phyloP scores from a whole-genome alignment of 805 yeast species.

The Wickerhamiella kurtzmanii region DNA sequence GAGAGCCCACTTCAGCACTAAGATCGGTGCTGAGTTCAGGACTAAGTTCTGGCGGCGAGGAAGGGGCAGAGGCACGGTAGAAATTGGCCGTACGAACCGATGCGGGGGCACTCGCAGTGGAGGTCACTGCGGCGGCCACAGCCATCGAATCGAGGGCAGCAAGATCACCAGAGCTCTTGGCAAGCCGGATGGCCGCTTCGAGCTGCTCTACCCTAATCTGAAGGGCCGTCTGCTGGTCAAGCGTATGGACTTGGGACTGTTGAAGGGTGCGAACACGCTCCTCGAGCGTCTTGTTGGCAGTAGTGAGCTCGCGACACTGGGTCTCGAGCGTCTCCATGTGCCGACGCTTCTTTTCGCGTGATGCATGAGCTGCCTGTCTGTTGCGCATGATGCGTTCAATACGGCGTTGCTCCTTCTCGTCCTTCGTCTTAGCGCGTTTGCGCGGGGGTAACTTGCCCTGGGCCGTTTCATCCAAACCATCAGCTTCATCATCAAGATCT shows the following conservation, averaged over 20 bases:
- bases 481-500: neutral
- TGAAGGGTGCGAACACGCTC: constrained; percentile 11
- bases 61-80: neutral
- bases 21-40: too few species aligned
- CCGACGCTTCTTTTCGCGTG: constrained; percentile 88
- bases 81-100: neutral
- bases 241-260: constrained; percentile 10
- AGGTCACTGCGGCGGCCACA: neutral
- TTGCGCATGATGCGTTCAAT: constrained; percentile 86
- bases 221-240: constrained; percentile 7
- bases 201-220: constrained; percentile 16
- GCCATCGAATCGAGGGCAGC: constrained; percentile 5
- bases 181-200: constrained; percentile 16
- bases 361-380: constrained; percentile 94
- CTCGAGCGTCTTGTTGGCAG: constrained; percentile 21
- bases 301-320: constrained; percentile 26
- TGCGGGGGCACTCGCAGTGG: neutral
- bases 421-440: constrained; percentile 90
- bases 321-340: constrained; percentile 77
- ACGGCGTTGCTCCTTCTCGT: constrained; percentile 93
- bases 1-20: constrained; percentile 8
- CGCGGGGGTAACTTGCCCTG: constrained; percentile 58
- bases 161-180: constrained; percentile 17
- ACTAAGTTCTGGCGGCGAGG: neutral
- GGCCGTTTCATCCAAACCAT: neutral